Percentiles rank a stretch among this genome's conserved stretches.
Conservation (phyloP, 1,139 yeast species). For the Hansenula sp. region DNA sequence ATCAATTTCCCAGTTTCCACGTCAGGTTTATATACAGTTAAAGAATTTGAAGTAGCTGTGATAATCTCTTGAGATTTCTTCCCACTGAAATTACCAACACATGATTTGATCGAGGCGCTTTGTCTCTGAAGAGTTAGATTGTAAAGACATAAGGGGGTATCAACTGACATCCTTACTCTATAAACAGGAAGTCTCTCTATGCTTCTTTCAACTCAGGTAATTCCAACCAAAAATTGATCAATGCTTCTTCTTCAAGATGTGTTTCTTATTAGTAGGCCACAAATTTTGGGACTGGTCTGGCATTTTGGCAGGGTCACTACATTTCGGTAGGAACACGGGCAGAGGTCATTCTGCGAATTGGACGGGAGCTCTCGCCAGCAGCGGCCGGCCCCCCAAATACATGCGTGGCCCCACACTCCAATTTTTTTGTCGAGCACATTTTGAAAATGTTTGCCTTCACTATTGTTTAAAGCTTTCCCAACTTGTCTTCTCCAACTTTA, state of each 20-base stretch:
- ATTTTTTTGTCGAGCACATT: not conserved
- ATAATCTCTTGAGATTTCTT: conserved; percentile 63
- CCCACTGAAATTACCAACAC: conserved; percentile 69
- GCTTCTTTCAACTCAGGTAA: not conserved
- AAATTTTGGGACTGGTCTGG: too few species aligned
- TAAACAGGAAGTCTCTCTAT: not conserved
- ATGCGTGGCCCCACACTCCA: conserved; percentile 3
- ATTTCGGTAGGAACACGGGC: too few species aligned
- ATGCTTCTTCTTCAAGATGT: too few species aligned
- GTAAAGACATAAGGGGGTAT: conserved; percentile 46
- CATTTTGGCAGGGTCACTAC: too few species aligned
- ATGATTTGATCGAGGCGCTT: conserved; percentile 46
- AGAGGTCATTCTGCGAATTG: too few species aligned
- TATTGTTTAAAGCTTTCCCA: not conserved
- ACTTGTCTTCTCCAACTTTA: not conserved
- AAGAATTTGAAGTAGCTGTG: conserved; percentile 48
- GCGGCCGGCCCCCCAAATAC: not conserved
- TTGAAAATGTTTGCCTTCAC: not conserved
- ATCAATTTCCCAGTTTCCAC: conserved; percentile 52
- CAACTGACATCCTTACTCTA: conserved; percentile 13
- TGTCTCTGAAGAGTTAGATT: conserved; percentile 64
- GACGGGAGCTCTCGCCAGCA: not conserved
- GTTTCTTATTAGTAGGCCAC: too few species aligned
- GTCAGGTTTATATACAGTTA: conserved; percentile 52
- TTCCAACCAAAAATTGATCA: too few species aligned